Percentiles rank a stretch among this genome's conserved stretches.
Conservation (phyloP, 768 basidiomycete genomes). For the Tulasnella calospora region DNA sequence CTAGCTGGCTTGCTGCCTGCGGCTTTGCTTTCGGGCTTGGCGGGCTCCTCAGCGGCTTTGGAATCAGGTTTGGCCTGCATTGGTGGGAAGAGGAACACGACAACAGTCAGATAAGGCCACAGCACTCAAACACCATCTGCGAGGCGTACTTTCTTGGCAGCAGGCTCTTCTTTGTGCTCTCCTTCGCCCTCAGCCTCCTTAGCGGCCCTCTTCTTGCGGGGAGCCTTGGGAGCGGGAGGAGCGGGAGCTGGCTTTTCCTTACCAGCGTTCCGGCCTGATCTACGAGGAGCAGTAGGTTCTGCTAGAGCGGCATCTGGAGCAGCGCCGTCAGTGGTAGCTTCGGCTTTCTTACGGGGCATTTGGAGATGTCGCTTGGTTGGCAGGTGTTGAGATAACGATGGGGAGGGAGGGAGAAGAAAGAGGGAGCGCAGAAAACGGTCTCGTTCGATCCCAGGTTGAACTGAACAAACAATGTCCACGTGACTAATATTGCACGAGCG, state of each 20-base stretch:
- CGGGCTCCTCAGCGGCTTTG: constrained; percentile 33
- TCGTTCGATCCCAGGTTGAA: background rate
- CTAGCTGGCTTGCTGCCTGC: constrained; percentile 19
- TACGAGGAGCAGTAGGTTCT: constrained; percentile 41
- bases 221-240: constrained; percentile 22
- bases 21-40: constrained; percentile 30
- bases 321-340: constrained; percentile 27
- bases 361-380: constrained; percentile 1
- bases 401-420: background rate
- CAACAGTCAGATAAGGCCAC: constrained; percentile 11
- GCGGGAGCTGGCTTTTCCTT: constrained; percentile 32
- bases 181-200: constrained; percentile 37
- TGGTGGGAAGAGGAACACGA: background rate
- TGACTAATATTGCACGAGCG: constrained; percentile 1
- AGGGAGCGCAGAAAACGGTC: background rate
- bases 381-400: background rate
- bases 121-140: background rate
- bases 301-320: constrained; percentile 41
- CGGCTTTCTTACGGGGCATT: constrained; percentile 24
- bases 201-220: constrained; percentile 37
- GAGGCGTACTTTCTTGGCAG: constrained; percentile 29
- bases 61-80: constrained; percentile 31
- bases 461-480: constrained; percentile 3
- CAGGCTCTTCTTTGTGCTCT: constrained; percentile 28
- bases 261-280: constrained; percentile 53